Evolutionary conservation across 179 eudicot genomes (phyloP).

Genomic region (Sideroxylon spinosum): DNA sequence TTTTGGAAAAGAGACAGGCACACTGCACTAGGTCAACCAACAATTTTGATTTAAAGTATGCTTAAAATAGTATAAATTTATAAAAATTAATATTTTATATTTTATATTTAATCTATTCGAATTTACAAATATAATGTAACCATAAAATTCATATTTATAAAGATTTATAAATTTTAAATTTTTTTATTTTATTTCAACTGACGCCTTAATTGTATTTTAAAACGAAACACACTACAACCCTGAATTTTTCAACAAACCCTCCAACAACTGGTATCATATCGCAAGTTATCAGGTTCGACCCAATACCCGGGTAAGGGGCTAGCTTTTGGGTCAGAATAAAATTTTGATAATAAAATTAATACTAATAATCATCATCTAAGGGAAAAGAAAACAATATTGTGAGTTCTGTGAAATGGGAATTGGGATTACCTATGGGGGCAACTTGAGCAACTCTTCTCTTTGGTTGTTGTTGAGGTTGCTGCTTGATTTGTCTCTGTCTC

Average conservation of each 20-base stretch:
- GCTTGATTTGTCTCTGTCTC: constrained; percentile 22
- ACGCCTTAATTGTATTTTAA: too few species aligned
- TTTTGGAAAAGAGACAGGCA: not conserved
- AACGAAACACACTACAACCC: too few species aligned
- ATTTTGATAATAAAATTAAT: not conserved
- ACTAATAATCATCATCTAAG: not conserved
- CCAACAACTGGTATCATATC: too few species aligned
- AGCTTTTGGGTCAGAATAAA: not conserved
- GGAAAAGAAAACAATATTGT: not conserved
- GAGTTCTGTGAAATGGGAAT: not conserved
- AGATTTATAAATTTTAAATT: too few species aligned
- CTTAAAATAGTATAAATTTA: too few species aligned
- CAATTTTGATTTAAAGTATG: not conserved
- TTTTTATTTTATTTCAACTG: too few species aligned
- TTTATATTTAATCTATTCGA: too few species aligned
- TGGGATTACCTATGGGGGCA: constrained; percentile 45
- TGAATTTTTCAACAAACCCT: not conserved
- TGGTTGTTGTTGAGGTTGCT: constrained; percentile 29
- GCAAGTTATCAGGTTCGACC: too few species aligned
- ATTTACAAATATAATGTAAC: too few species aligned
- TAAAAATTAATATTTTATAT: too few species aligned
- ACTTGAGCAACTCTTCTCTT: constrained; percentile 30
- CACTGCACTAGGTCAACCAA: not conserved
- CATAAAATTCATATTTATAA: too few species aligned
- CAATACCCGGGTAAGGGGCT: too few species aligned